Evolutionary conservation across 441 rosid species (phyloP), one percentile per base, ranked within the genome.

Genomic region (Aleurites moluccanus): DNA sequence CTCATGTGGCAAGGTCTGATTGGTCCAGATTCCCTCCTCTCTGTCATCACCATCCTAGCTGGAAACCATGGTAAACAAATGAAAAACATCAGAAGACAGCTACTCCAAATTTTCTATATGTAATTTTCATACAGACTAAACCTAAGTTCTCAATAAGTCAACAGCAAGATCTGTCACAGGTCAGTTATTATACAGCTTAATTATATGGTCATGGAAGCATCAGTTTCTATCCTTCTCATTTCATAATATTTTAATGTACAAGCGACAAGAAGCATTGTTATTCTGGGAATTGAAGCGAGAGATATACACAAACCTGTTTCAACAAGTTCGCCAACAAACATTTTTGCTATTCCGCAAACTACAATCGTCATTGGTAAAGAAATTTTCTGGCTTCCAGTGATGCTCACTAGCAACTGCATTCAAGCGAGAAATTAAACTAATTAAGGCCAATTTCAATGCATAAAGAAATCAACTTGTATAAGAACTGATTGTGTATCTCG

Each of bases 311-410:
- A 64, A 93, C 99, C 98, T 85, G 92, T 92, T 85, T 96, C 98
- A 42, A 93, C 85, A 63, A 93, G 93, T 77, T 96, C 99, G n/a
- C 98, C 98, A 18, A 93, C 99, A 84, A 93, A 96, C 99, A 96
- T 89, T 85, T 96, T 96, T 8, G 97, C 94, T 42, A 96, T 93
- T 65, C 98, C 98, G 70, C 97, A 93, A 61, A 88, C 91, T 6
- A 85, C 97, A 33, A 91, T 95, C 2, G 90, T 89, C 88, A 95
- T 87, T 21, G 97, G 99, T 74, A 88, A 80, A 20, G 87, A 73
- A 52, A 90, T 83, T 81, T 93, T 95, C 84, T 95, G 99, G 81
- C 82, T 80, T 76, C 97, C 97, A 2, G 94, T 91, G 64, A 92
- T 84, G 81, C 92, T 87, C 73, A 82, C 88, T 38, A 93, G 75